phyloP scores from a whole-genome alignment of 495 filamentous ascomycete genomes.

The Talaromyces trachyspermus region DNA sequence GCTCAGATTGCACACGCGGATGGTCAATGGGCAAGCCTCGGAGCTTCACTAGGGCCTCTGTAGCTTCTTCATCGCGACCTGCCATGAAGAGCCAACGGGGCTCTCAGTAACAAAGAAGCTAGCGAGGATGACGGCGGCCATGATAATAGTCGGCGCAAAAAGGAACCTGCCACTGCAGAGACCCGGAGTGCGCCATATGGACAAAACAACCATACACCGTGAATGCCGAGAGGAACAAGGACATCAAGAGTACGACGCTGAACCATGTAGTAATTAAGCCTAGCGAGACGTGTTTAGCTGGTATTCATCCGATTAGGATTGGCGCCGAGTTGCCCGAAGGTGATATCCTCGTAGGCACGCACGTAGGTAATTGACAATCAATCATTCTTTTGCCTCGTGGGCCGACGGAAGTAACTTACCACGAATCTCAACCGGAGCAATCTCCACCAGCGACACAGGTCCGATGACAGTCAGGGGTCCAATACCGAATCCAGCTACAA shows the following conservation, averaged over 20 bases:
- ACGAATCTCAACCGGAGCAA: constrained; percentile 11
- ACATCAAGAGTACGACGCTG: constrained; percentile 8
- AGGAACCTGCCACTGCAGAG: constrained; percentile 12
- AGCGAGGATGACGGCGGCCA: constrained; percentile 45
- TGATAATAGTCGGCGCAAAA: constrained; percentile 6
- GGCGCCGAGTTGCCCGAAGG: too few relatives aligned
- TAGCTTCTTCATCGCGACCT: constrained; percentile 47
- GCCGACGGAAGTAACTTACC: too few relatives aligned
- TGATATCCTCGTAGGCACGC: too few relatives aligned
- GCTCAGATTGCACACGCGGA: constrained; percentile 45
- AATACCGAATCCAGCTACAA: constrained; percentile 17
- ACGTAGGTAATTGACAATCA: too few relatives aligned
- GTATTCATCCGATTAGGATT: too few relatives aligned
- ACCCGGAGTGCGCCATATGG: constrained; percentile 6
- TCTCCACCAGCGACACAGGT: constrained; percentile 13
- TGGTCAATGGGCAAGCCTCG: constrained; percentile 50
- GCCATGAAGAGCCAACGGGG: constrained; percentile 58
- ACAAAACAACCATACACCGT: constrained; percentile 6
- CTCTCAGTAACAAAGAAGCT: constrained; percentile 60
- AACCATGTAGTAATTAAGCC: constrained; percentile 14
- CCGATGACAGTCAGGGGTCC: constrained; percentile 10
- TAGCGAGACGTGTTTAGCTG: too few relatives aligned
- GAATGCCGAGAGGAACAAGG: constrained; percentile 4
- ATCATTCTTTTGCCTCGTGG: too few relatives aligned
- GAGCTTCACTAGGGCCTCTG: constrained; percentile 46